These are phyloP conservation scores for Ilex asprella DNA, from an alignment of 257 asterid genomes.

Conservation along the genomic window DNA sequence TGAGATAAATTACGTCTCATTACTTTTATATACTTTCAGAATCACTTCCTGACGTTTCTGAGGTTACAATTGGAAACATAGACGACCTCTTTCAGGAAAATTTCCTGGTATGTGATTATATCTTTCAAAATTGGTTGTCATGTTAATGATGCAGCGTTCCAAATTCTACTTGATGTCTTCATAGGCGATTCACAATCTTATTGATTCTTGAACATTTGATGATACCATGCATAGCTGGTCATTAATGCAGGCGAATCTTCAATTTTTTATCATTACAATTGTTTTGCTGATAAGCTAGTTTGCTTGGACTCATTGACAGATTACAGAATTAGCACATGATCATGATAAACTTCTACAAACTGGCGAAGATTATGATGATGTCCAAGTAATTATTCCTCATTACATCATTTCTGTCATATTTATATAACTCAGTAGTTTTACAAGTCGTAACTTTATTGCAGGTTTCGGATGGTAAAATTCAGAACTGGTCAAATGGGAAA, in stretches of 20 bases:
- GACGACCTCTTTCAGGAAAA: conserved; percentile 45
- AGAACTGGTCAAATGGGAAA: conserved; percentile 86
- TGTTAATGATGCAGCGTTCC: neutral
- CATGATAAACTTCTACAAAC: conserved; percentile 27
- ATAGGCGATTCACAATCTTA: no score
- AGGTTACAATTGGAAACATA: conserved; percentile 25
- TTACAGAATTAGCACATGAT: conserved; percentile 52
- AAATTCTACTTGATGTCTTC: no score
- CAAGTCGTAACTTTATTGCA: conserved; percentile 14
- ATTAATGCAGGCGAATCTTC: no score
- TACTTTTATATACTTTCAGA: conserved; percentile 25
- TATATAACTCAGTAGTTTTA: neutral
- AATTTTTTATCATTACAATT: no score
- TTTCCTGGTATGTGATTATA: conserved; percentile 45
- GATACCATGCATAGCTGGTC: conserved; percentile 5
- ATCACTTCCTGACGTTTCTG: conserved; percentile 19
- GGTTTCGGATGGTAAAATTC: conserved; percentile 74
- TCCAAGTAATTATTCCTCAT: conserved; percentile 34
- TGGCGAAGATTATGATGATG: conserved; percentile 38
- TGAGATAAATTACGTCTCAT: no score
- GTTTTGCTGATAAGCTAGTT: neutral
- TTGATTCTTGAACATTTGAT: conserved; percentile 7
- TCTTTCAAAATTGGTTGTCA: neutral
- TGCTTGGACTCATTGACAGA: conserved; percentile 25
- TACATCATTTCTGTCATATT: neutral